Conservation (phyloP, 495 filamentous ascomycete genomes). For the Schizothecium vesticola region DNA sequence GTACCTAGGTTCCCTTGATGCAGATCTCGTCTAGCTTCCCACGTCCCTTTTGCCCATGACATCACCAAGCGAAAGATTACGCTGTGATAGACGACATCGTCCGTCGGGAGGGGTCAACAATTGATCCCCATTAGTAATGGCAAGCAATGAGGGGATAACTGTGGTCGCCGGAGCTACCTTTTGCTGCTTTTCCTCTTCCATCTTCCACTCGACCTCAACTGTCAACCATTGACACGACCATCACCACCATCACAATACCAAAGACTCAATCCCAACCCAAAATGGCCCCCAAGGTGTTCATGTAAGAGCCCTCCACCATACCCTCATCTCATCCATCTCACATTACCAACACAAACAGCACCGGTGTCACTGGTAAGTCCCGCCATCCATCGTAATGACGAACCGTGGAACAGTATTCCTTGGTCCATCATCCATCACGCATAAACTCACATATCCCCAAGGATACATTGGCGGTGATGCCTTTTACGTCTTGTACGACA, state of each 20-base stretch:
- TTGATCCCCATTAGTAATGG: neutral
- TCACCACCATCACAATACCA: neutral
- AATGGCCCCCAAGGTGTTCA: constrained; percentile 35
- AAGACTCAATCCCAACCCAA: neutral
- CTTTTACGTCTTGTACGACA: constrained; percentile 51
- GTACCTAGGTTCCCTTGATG: neutral
- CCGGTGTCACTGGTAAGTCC: constrained; percentile 34
- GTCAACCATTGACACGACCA: neutral
- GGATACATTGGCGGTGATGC: constrained; percentile 77
- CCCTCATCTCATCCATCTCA: neutral
- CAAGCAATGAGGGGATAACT: neutral
- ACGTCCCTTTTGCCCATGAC: neutral
- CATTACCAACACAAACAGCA: constrained; percentile 19
- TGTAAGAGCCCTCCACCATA: constrained; percentile 22
- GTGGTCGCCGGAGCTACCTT: too few relatives aligned
- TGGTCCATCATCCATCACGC: neutral
- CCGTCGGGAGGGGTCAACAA: neutral
- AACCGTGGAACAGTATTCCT: neutral
- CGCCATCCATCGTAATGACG: neutral
- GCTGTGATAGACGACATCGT: neutral
- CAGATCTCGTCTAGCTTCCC: neutral
- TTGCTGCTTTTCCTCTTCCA: neutral
- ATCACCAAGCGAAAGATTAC: neutral
- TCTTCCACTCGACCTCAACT: neutral
- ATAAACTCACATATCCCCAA: constrained; percentile 7